Evolutionary conservation across 208 protist genomes (phyloP), one percentile per base, ranked within the genome.

Genomic region (Vickermania spadyakhi): DNA sequence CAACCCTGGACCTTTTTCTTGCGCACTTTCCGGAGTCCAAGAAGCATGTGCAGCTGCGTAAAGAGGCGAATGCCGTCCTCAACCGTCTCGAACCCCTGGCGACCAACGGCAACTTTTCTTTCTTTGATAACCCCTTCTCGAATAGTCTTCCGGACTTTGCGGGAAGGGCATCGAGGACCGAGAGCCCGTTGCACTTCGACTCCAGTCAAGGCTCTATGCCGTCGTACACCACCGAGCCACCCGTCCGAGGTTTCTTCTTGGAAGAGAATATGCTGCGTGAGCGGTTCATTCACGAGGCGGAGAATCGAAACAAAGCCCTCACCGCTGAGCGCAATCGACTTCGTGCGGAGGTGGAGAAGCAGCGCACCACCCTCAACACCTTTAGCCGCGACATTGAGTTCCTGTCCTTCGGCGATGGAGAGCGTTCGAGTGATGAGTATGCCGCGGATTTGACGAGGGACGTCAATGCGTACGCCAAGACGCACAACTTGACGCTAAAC

Each of bases 381-480:
- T 84, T 84, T 28, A 30, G 31, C 0, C 68, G 57, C 23, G 86
- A 93, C 58, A 56, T 87, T 3, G 54, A 76, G 28, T 72, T 77
- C 56, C 68, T 93, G 13, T 85, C 82, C 25, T 54, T 71, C 18
- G 75, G 75, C 3, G 60, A 58, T 18, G 59, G 42, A 14, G 75
- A 64, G 26, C 62, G 55, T 2, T 60, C 70, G 1, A 69, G 73
- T 42, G 80, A 90, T 52, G 67, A 75, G 58, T 93, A 77, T 70
- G 86, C 86, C 21, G 53, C 88, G 21, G 41, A 75, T 56, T 81
- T 93, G 31, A 93, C 86, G 5, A 22, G 49, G 7, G 77, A 90
- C 0, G 86, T 90, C 25, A 85, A 86, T 60, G 50, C 26, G 31
- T 90, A 86, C 58, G 80, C 86, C 26, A 59, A 73, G 23, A 41